Evolutionary conservation across 306 rosid genomes (phyloP), one percentile per base, ranked within the genome.

Genomic region (Rosa rugosa): DNA sequence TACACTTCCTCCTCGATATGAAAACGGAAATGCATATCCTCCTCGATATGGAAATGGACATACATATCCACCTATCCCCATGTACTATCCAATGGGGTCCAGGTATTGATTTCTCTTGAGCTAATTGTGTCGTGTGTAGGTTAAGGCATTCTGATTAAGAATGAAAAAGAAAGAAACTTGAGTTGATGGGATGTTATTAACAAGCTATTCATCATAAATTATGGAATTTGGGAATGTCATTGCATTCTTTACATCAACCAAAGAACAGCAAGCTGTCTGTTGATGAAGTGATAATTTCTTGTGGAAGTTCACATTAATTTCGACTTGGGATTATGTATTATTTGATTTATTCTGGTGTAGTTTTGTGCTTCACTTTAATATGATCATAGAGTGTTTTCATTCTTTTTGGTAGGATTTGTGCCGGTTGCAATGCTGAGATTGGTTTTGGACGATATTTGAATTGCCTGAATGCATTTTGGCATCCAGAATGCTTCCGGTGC

Each of bases 401-500:
- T 77, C 17, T 78, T 80, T 57, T 42, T 41, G 25, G 86, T 81
- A 93, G 97, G 90, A 82, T 86, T 46, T 94, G 98, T 86, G 95
- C 88, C 67, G 96, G 94, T 77, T 94, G 98, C 90, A 72, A 81
- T 80, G 49, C 75, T 53, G 94, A 91, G 84, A 93, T 96, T 79
- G 98, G 98, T 80, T 90, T 70, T 75, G 98, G 99, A 60, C 91
- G 99, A 34, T 93, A 93, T 81, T 84, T 96, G 77, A 93, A 90
- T 87, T 96, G 98, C 84, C 84, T 96, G 82, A 89, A 90, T 85
- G 91, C 92, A 80, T 82, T 91, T 79, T 96, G 98, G 99, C 99
- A 96, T 89, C 99, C 98, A 60, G 99, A 96, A 84, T 93, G 99
- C 84, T 96, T 96, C 79, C 91, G 96, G 34, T 96, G 99, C 75